Conservation (phyloP, 2,329 filamentous ascomycete genomes). For the Diplodia corticola region DNA sequence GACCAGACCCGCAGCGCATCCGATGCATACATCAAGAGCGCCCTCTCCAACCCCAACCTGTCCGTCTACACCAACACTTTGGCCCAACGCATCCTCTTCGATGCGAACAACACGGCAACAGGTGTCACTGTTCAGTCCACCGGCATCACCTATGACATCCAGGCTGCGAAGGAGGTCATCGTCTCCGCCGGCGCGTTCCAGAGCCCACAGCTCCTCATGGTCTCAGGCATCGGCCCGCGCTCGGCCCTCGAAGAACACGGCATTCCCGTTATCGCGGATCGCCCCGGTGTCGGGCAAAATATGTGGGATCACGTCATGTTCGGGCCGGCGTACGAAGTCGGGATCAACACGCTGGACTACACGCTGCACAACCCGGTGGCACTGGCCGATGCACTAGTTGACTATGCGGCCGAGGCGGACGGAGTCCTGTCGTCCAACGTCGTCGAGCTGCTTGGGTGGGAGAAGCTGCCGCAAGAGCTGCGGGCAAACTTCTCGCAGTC, state of each 20-base stretch:
- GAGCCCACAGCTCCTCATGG: constrained; percentile 42
- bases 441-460: constrained; percentile 27
- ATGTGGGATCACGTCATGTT: constrained; percentile 36
- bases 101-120: constrained; percentile 29
- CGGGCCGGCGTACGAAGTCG: constrained; percentile 28
- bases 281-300: constrained; percentile 30
- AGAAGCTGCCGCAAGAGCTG: constrained; percentile 17
- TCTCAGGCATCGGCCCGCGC: constrained; percentile 41
- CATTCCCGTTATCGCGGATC: constrained; percentile 29
- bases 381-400: constrained; percentile 25
- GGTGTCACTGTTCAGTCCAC: constrained; percentile 28
- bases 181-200: constrained; percentile 47
- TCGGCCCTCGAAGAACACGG: constrained; percentile 29
- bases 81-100: constrained; percentile 40
- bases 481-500: constrained; percentile 21
- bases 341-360: constrained; percentile 25
- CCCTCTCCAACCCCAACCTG: not conserved
- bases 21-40: constrained; percentile 26
- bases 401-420: constrained; percentile 24
- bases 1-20: constrained; percentile 30
- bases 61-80: constrained; percentile 36
- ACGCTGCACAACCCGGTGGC: constrained; percentile 29
- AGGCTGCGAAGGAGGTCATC: constrained; percentile 45
- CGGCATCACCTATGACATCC: constrained; percentile 25
- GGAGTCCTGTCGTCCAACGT: constrained; percentile 29